Base-by-base conservation (phyloP, 768 basidiomycete species). In the Termitomyces sp. region DNA sequence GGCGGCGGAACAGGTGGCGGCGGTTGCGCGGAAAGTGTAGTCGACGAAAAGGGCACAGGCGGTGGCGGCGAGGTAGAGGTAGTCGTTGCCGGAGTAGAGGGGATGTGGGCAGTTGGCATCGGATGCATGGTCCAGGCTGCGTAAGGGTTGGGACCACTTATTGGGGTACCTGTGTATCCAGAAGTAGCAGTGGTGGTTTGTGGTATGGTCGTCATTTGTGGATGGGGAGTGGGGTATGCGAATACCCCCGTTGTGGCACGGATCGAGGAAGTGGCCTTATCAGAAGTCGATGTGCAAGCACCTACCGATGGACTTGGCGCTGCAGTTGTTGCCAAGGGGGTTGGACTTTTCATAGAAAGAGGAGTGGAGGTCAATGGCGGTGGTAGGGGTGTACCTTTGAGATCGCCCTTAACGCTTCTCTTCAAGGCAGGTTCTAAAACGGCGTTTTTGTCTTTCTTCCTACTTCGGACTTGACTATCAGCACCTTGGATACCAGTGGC, bases 301-400 rank as follows among this genome's bases (percentile, higher is more conserved):
- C 51, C 48, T 61, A 67, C 61, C 23, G 67, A 54, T 32, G 63
- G 52, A 37, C 59, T 61, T 17, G 68, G 63, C 19, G 69, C 48
- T 55, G 69, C 39, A 25, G 64, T 53, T 46, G 63, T 54, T 51
- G 64, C 60, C 30, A 51, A 35, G 23, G 58, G 55, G 10, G 54
- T 30, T 30, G 67, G 44, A 28, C 73, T 72, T 66, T 82, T 81
- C 63, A 81, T 71, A 25, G 76, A 64, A 41, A 88, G 72, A 0
- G 89, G 89, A 1, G 81, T 73, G 11, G 83, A 83, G 1, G 87
- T 89, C 17, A 89, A 65, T 3, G 86, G 87, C 7, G 89, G 88
- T 21, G 89, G 86, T 27, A 87, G 68, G 16, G 80, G 80, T 1
- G 72, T 75, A 3, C 76, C 81, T 64, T 82, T 85, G 19, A 70